Evolutionary conservation across 2,329 filamentous ascomycete genomes (phyloP), one percentile per base, ranked within the genome.

Genomic region (Nothophaeocryptopus gaeumannii): DNA sequence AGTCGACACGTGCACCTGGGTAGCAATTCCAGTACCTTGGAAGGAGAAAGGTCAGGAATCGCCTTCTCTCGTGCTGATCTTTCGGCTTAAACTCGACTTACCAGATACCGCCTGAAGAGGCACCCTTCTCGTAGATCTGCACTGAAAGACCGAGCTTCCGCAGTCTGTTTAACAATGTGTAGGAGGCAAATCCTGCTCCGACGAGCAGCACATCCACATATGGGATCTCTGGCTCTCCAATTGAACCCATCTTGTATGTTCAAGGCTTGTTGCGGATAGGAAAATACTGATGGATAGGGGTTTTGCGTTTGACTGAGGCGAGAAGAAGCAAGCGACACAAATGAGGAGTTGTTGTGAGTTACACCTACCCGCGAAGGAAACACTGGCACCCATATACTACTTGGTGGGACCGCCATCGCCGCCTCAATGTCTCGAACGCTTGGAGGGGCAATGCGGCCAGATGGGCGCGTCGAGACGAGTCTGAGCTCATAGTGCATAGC

Each of bases 1-100:
- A 70, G 51, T 77, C 74, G 8, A 76, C 74, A 15, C 72, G 66
- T 10, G 74, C 74, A 1, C 74, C 68, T 20, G 62, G 67, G 45
- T 70, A 71, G 49, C 58, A 57, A 33, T 65, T 62, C 57, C 54
- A 51, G 33, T 39, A 14, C 38, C 11, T 34, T 2, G 16, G 20
- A 26, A 26, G 20, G 7, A 3, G 7, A 26, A 26, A 13, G 13
- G 31, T 52, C 39, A 33, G 39, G 8, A 32, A 46, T 3, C 9
- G 20, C 30, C n/a, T 31, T 12, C 30, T 15, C 12, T 5, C 12
- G 14, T 31, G 8, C 30, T 11, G 10, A 16, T 11, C 14, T 4
- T 30, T 12, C 5, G 11, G 12, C 30, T 29, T 16, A 4, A 39
- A 57, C 34, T 31, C 37, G 9, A 44, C 40, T 39, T 37, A 48